phyloP scores from a whole-genome alignment of 306 rosid genomes.

The Lagenaria siceraria region DNA sequence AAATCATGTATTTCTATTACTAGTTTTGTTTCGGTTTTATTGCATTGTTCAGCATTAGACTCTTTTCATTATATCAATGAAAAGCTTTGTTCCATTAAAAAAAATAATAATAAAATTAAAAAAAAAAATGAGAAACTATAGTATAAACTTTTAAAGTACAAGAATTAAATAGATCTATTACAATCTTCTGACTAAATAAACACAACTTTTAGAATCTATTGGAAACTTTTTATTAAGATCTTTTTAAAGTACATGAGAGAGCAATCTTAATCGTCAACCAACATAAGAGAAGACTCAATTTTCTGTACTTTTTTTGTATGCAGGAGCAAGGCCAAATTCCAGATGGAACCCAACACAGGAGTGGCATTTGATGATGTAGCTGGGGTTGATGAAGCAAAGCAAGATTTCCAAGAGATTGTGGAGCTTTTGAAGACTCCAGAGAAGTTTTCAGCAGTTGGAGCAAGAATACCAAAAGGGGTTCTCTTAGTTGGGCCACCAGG shows the following conservation, averaged over 20 bases:
- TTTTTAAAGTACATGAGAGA: background rate
- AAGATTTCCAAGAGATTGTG: slow-evolving; percentile 71
- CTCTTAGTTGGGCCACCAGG: slow-evolving; percentile 71
- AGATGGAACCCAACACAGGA: slow-evolving; percentile 81
- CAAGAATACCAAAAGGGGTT: slow-evolving; percentile 63
- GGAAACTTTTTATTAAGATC: no score
- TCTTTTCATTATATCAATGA: no score
- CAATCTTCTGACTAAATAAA: no score
- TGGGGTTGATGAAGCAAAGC: slow-evolving; percentile 82
- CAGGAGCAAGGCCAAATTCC: slow-evolving; percentile 66
- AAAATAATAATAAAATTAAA: no score
- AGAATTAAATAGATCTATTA: no score
- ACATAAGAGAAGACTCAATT: background rate
- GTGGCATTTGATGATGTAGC: slow-evolving; percentile 75
- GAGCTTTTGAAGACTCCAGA: slow-evolving; percentile 68
- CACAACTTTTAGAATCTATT: no score
- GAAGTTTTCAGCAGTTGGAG: slow-evolving; percentile 67
- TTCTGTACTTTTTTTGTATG: background rate
- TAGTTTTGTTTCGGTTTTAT: no score
- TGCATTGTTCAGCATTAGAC: no score
- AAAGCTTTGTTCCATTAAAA: no score
- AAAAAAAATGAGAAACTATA: no score
- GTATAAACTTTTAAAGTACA: no score
- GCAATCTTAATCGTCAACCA: background rate
- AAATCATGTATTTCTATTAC: no score